These are phyloP conservation scores for Limnanthes douglasii DNA, from an alignment of 345 rosid species.

Conservation along the genomic window DNA sequence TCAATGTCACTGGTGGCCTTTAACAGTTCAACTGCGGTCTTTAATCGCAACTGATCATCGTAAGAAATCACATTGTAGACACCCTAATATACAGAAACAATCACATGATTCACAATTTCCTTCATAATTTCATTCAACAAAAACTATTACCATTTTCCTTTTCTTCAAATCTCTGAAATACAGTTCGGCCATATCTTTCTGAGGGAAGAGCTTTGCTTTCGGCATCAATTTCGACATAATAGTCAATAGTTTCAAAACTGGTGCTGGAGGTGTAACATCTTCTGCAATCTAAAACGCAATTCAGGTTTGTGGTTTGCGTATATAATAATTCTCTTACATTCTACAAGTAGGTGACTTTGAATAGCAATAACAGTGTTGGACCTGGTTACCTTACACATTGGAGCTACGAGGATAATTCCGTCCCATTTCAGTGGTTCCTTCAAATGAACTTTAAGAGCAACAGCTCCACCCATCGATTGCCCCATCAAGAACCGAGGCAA, in stretches of 20 bases:
- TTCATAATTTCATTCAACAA: not conserved
- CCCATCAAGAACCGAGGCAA: conserved; percentile 70
- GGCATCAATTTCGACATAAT: conserved; percentile 45
- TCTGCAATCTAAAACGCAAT: conserved; percentile 65
- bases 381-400: conserved; percentile 82
- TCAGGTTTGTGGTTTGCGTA: conserved; percentile 18
- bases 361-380: too few species aligned
- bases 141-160: conserved; percentile 40
- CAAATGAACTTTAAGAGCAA: conserved; percentile 64
- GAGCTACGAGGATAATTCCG: conserved; percentile 83
- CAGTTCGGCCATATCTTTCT: conserved; percentile 45
- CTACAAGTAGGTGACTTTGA: too few species aligned
- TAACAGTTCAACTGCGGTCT: conserved; percentile 70
- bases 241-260: conserved; percentile 35
- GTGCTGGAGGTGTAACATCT: conserved; percentile 45
- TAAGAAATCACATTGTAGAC: conserved; percentile 72
- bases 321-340: too few species aligned
- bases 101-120: not conserved
- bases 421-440: conserved; percentile 81
- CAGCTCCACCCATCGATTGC: conserved; percentile 98
- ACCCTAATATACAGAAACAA: conserved; percentile 22
- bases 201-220: conserved; percentile 79
- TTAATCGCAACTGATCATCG: conserved; percentile 34
- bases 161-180: conserved; percentile 59
- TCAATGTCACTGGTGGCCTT: conserved; percentile 66